phyloP scores from a whole-genome alignment of 225 moss, liverwort and hornwort genomes.

The Antitrichia curtipendula region DNA sequence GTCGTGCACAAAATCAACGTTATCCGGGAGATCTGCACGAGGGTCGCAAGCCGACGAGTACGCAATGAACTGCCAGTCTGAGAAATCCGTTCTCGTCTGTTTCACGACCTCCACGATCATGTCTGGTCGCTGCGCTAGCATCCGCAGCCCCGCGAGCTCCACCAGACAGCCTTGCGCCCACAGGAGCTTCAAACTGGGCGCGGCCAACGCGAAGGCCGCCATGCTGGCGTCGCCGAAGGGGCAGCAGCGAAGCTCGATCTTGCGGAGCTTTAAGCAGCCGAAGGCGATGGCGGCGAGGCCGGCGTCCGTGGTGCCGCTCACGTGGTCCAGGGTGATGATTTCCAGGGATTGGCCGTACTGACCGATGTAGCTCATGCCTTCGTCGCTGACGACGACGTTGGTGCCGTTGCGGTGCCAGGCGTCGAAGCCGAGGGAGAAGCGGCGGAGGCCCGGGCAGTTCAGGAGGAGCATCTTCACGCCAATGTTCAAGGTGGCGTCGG shows the following conservation, averaged over 20 bases:
- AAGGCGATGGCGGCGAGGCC: constrained; percentile 22
- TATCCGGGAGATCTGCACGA: constrained; percentile 24
- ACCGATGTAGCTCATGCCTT: constrained; percentile 41
- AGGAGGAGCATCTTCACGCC: constrained; percentile 28
- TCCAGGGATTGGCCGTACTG: constrained; percentile 24
- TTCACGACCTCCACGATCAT: constrained; percentile 41
- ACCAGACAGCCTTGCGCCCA: constrained; percentile 50
- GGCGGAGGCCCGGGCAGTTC: constrained; percentile 21
- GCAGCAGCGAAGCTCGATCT: constrained; percentile 50
- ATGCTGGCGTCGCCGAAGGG: constrained; percentile 41
- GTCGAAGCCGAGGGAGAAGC: constrained; percentile 40
- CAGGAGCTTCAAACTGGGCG: constrained; percentile 27
- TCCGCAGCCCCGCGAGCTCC: constrained; percentile 11
- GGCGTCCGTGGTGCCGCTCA: constrained; percentile 35
- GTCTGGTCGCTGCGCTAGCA: constrained; percentile 23
- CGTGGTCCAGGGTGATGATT: constrained; percentile 46
- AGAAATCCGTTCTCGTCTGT: not conserved
- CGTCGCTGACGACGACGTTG: constrained; percentile 29
- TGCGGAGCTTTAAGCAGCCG: constrained; percentile 29
- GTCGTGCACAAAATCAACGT: constrained; percentile 25
- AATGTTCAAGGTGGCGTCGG: constrained; percentile 30
- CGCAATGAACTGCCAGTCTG: constrained; percentile 42
- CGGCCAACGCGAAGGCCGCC: constrained; percentile 17
- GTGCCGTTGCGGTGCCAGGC: constrained; percentile 22
- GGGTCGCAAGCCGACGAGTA: constrained; percentile 21